Evolutionary conservation across 2,329 filamentous ascomycete species (phyloP).

Genomic region (Esteya vermicola): DNA sequence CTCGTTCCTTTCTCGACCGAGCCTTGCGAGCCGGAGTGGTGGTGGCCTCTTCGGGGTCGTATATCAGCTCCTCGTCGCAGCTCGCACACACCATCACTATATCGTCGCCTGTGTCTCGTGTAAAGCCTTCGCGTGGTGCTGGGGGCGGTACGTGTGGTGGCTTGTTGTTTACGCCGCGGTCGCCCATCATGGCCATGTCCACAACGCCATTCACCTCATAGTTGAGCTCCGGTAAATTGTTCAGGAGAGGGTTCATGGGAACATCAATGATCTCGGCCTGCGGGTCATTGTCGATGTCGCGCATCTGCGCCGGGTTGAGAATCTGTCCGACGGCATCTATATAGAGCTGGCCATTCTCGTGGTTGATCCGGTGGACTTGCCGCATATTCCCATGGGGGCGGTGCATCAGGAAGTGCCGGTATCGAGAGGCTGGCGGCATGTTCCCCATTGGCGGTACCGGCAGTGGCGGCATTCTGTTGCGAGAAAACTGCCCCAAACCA

Average conservation of each 20-base stretch:
- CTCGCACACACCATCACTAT: slow-evolving; percentile 70
- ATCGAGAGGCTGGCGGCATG: too few species aligned
- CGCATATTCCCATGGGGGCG: too few species aligned
- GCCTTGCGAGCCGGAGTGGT: slow-evolving; percentile 18
- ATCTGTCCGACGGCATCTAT: too few species aligned
- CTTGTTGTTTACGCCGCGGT: slow-evolving; percentile 13
- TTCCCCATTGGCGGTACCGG: too few species aligned
- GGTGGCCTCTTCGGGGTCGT: slow-evolving; percentile 38
- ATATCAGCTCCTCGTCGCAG: slow-evolving; percentile 71
- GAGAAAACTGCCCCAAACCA: not conserved
- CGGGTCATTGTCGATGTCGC: not conserved
- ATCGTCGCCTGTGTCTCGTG: slow-evolving; percentile 57
- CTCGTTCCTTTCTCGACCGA: slow-evolving; percentile 33
- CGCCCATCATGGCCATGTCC: not conserved
- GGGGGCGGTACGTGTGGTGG: slow-evolving; percentile 47
- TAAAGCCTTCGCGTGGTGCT: slow-evolving; percentile 64
- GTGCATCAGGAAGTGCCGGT: too few species aligned
- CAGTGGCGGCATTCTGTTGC: not conserved
- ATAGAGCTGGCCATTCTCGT: not conserved
- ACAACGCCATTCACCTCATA: slow-evolving; percentile 19
- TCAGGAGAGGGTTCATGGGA: slow-evolving; percentile 14
- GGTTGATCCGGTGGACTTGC: not conserved
- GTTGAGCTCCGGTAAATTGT: slow-evolving; percentile 18
- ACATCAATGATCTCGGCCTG: slow-evolving; percentile 11
- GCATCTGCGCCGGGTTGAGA: not conserved